Conservation (phyloP, 129 eudicot genomes). For the Scalesia atractyloides region DNA sequence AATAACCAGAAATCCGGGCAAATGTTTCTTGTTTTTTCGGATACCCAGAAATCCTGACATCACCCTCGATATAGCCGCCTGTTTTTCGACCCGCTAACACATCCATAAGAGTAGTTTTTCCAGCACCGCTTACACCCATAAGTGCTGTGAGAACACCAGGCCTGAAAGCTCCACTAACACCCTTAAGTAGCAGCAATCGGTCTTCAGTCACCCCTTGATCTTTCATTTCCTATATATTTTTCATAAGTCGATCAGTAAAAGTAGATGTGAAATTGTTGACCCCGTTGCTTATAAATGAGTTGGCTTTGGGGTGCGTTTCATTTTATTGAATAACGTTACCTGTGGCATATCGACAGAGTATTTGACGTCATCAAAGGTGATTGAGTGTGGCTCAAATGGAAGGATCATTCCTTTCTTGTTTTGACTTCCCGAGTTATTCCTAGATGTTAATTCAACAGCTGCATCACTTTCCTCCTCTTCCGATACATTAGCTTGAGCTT, state of each 20-base stretch:
- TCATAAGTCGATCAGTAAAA: constrained; percentile 19
- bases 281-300: too few species aligned
- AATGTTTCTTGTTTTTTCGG: constrained; percentile 86
- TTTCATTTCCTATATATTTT: constrained; percentile 73
- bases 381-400: constrained; percentile 81
- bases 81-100: constrained; percentile 90
- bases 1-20: constrained; percentile 85
- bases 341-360: constrained; percentile 95
- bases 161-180: constrained; percentile 82
- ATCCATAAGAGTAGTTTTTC: constrained; percentile 93
- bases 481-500: constrained; percentile 48
- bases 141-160: constrained; percentile 92
- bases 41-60: constrained; percentile 67
- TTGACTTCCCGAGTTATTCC: constrained; percentile 23
- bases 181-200: constrained; percentile 62
- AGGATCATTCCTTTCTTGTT: constrained; percentile 65
- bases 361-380: constrained; percentile 69
- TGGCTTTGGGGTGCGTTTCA: too few species aligned
- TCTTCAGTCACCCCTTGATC: constrained; percentile 67
- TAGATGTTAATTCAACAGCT: constrained; percentile 32
- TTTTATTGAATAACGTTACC: constrained; percentile 40
- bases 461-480: constrained; percentile 28
- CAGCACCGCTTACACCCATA: constrained; percentile 97
- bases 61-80: constrained; percentile 79
- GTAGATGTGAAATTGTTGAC: too few species aligned